Evolutionary conservation across 2,329 filamentous ascomycete species (phyloP), one percentile per base, ranked within the genome.

Genomic region (Nothopassalora personata): DNA sequence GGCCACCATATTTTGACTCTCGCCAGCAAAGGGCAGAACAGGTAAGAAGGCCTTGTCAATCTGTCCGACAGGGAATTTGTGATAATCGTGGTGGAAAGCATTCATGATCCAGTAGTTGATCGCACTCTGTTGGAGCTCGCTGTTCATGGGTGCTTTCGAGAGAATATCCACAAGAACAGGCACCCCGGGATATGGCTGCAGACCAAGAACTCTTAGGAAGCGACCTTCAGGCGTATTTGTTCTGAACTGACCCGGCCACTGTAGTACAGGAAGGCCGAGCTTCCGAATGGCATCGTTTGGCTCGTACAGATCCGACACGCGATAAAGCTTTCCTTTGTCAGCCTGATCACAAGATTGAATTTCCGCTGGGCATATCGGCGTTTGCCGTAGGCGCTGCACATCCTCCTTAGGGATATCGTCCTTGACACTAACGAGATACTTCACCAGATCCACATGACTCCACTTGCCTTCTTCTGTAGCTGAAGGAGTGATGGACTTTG

Each of bases 401-500:
- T 99, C 94, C 53, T 87, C 86, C 9, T 77, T 74, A 0, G 94
- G 94, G 60, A 99, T 97, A 66, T 99, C 94, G 54, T 89, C 84
- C 60, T 85, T 86, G 30, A 99, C 94, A 8, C 92, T 96, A 10
- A 93, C 85, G 47, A 99, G 83, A 68, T 99, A 99, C 67, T 91
- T 93, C 74, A 99, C 91, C 28, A 99, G 80, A 71, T 99, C 93
- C 61, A 96, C 86, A 71, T 97, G 93, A 59, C 91, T 97, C 90
- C 90, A 96, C 72, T 86, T 82, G 23, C 77, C 75, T 23, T 78
- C 79, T 28, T 82, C 81, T 19, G 76, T 73, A 19, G 72, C 70
- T 2, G 73, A 62, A n/a, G 79, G 78, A 9, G 73, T 73, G 13
- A 78, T 70, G 0, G 85, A 79, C 15, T 82, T 81, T 54, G 83